A percentile compares a stretch with the other conserved stretches of the same genome.
Conservation (phyloP, 768 basidiomycete genomes). For the Fistulinella prunicolor region DNA sequence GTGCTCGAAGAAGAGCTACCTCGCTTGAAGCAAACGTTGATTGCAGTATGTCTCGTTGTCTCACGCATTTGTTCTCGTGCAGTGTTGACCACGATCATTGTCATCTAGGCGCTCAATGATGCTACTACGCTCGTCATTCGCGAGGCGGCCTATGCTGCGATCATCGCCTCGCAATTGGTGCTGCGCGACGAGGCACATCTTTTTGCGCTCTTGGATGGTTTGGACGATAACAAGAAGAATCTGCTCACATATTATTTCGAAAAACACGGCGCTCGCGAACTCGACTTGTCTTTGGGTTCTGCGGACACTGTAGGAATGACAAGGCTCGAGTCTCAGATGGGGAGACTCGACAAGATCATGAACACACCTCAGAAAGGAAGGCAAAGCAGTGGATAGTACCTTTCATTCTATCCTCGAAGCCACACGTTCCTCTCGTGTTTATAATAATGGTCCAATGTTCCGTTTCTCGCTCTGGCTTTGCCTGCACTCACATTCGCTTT, state of each 20-base stretch:
- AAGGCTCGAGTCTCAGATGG: conserved; percentile 77
- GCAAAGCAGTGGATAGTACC: conserved; percentile 9
- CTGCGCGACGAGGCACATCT: conserved; percentile 81
- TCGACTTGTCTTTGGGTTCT: conserved; percentile 31
- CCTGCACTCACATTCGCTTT: conserved; percentile 15
- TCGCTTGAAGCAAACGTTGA: conserved; percentile 66
- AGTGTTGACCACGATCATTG: background rate
- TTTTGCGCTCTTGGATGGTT: conserved; percentile 74
- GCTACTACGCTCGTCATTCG: conserved; percentile 71
- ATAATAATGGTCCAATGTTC: too few species aligned
- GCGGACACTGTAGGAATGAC: conserved; percentile 49
- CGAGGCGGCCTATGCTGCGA: conserved; percentile 77
- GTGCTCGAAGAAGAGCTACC: conserved; percentile 87
- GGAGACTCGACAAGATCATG: conserved; percentile 73
- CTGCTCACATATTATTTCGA: conserved; percentile 86
- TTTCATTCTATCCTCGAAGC: background rate
- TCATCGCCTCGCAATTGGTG: conserved; percentile 82
- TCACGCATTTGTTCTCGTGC: background rate
- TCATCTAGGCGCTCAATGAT: conserved; percentile 65
- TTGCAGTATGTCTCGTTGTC: conserved; percentile 47
- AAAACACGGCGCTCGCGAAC: conserved; percentile 73
- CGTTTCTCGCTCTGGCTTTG: conserved; percentile 1
- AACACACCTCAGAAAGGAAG: conserved; percentile 58
- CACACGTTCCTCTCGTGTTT: background rate
- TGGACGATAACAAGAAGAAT: conserved; percentile 91